Evolutionary conservation across 352 stramenopile genomes (phyloP), one percentile per base, ranked within the genome.

Genomic region (Pythium phragmiticola): DNA sequence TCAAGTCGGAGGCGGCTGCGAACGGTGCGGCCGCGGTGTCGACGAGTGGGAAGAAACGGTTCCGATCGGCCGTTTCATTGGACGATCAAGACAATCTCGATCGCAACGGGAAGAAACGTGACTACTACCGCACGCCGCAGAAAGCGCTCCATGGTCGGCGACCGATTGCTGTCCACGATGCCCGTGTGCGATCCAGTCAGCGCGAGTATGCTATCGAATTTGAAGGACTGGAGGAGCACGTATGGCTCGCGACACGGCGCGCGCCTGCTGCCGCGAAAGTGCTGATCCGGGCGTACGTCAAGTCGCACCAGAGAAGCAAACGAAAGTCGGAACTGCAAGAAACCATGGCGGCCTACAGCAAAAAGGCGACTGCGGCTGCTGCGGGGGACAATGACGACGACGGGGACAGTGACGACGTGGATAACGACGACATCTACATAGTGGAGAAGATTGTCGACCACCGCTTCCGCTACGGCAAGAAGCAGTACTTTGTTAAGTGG

Each of bases 391-490:
- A 59, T 12, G 52, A 43, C 17, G 7, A 26, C 6, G 54, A 28
- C 11, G 34, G 26, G 26, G 54, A 52, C 26, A 30, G 26, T 5
- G 26, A 30, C 26, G 26, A 30, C 2, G 2, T 42, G 7, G 43
- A 46, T 14, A 11, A 36, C 12, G 30, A 62, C 12, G 55, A 60
- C 12, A 60, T 89, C 16, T 92, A 78, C 49, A 80, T 68, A 23
- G 82, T 89, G 21, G 78, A 90, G 39, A 76, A 81, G 53, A 86
- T 92, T 34, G 76, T 90, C 4, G 73, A 63, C 60, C 70, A 89
- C 45, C 76, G 78, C 17, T 51, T 69, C n/a, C 60, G 63, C 19
- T 63, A 69, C 39, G 68, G 69, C 36, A 82, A 74, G 55, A 78
- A 77, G 19, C 56, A 87, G 60, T 92, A 89, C 54, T 60, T 82